These are phyloP conservation scores for Kickxella alabastrina DNA, from an alignment of 192 early-diverging fungal genomes.

Conservation along the genomic window DNA sequence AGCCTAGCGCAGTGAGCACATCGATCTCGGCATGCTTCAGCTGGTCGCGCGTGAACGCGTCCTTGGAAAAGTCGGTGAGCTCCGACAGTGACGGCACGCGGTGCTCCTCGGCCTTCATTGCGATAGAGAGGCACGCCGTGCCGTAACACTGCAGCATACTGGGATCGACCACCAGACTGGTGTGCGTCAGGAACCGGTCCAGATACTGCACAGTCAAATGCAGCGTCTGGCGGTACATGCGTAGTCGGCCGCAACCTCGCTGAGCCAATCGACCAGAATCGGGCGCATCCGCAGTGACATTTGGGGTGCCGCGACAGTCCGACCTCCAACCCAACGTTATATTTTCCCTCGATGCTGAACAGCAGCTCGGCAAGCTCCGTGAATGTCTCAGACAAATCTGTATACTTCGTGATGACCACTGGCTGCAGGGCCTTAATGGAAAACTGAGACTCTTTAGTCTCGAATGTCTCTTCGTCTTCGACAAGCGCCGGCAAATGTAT, in stretches of 20 bases:
- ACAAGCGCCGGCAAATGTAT: neutral
- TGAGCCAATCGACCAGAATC: slow-evolving; percentile 55
- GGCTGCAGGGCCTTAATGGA: too few species aligned
- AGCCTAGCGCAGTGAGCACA: slow-evolving; percentile 41
- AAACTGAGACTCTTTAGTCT: too few species aligned
- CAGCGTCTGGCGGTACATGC: slow-evolving; percentile 50
- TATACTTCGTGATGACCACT: too few species aligned
- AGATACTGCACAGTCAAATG: slow-evolving; percentile 48
- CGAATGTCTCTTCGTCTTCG: slow-evolving; percentile 8
- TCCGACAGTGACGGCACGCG: slow-evolving; percentile 40
- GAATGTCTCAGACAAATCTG: slow-evolving; percentile 13
- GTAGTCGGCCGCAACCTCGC: slow-evolving; percentile 53
- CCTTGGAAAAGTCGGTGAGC: slow-evolving; percentile 47
- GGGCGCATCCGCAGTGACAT: slow-evolving; percentile 51
- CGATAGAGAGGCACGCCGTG: slow-evolving; percentile 51
- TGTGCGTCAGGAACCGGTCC: slow-evolving; percentile 43
- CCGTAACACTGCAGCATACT: slow-evolving; percentile 53
- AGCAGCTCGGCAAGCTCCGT: slow-evolving; percentile 22
- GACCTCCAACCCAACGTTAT: slow-evolving; percentile 12
- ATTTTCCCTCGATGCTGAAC: slow-evolving; percentile 23
- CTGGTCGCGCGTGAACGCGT: slow-evolving; percentile 45
- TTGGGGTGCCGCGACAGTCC: slow-evolving; percentile 44
- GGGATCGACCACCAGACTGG: slow-evolving; percentile 21
- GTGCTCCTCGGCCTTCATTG: slow-evolving; percentile 54
- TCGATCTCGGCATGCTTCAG: slow-evolving; percentile 45